phyloP scores from a whole-genome alignment of 169 alveolate species.

The Plasmodium reichenowi region DNA sequence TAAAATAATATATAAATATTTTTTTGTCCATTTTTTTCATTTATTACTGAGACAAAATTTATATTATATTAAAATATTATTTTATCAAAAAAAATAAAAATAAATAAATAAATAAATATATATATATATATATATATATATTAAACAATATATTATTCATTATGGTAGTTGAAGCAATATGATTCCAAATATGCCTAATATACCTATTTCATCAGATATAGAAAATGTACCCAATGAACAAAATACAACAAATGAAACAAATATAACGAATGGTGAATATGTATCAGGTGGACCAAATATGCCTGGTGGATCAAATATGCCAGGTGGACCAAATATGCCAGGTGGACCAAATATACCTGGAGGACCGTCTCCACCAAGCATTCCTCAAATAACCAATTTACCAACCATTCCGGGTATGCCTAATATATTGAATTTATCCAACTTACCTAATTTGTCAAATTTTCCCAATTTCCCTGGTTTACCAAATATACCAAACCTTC shows the following conservation, averaged over 20 bases:
- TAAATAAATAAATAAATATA: neutral
- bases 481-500: neutral
- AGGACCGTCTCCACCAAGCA: neutral
- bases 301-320: neutral
- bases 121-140: neutral
- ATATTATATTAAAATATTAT: no score
- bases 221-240: constrained; percentile 12
- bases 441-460: neutral
- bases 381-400: neutral
- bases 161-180: neutral
- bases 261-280: neutral
- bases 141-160: neutral
- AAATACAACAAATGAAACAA: neutral
- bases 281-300: constrained; percentile 1
- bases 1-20: no score
- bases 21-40: no score
- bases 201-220: constrained; percentile 9
- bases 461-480: neutral
- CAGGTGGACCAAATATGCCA: neutral
- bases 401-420: constrained; percentile 1
- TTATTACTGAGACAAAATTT: no score
- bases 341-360: constrained; percentile 11
- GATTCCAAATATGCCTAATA: constrained; percentile 17
- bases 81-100: neutral
- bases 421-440: neutral